These are phyloP conservation scores for Rhodotorula babjevae DNA, from an alignment of 768 basidiomycete species.

Conservation along the genomic window DNA sequence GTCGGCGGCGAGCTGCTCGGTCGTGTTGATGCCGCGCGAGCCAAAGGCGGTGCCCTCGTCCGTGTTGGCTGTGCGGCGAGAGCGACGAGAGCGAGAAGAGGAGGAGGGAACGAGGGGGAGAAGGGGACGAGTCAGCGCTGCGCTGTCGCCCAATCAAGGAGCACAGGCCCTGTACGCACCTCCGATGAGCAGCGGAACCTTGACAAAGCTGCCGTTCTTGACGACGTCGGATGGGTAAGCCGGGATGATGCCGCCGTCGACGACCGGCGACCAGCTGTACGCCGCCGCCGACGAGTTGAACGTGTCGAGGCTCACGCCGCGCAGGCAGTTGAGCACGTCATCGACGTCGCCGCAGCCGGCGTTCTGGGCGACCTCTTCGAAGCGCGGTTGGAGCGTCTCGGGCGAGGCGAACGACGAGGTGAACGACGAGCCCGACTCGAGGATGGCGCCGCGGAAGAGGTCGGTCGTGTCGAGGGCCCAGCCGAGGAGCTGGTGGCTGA, in stretches of 20 bases:
- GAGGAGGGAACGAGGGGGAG: neutral
- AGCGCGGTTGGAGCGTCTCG: neutral
- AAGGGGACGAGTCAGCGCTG: neutral
- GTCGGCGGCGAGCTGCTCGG: slow-evolving; percentile 9
- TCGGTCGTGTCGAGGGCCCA: slow-evolving; percentile 22
- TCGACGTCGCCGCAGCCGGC: slow-evolving; percentile 17
- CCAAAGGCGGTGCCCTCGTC: slow-evolving; percentile 32
- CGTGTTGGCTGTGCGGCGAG: slow-evolving; percentile 12
- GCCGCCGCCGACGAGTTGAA: slow-evolving; percentile 30
- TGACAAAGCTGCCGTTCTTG: slow-evolving; percentile 14
- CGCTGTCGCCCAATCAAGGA: no score
- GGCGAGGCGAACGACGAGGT: neutral
- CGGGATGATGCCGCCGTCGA: slow-evolving; percentile 30
- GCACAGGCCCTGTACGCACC: no score
- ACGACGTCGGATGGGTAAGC: slow-evolving; percentile 4
- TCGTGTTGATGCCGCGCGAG: slow-evolving; percentile 12
- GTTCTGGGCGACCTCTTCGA: slow-evolving; percentile 12
- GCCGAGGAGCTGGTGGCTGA: slow-evolving; percentile 10
- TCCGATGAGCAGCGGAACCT: slow-evolving; percentile 36
- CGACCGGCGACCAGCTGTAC: slow-evolving; percentile 12
- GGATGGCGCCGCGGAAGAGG: slow-evolving; percentile 35
- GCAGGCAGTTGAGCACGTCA: slow-evolving; percentile 31
- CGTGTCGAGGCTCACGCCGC: slow-evolving; percentile 18
- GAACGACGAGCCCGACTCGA: slow-evolving; percentile 18
- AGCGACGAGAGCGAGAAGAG: no score